Conservation (phyloP, 805 yeast genomes). For the Spathaspora passalidarum region DNA sequence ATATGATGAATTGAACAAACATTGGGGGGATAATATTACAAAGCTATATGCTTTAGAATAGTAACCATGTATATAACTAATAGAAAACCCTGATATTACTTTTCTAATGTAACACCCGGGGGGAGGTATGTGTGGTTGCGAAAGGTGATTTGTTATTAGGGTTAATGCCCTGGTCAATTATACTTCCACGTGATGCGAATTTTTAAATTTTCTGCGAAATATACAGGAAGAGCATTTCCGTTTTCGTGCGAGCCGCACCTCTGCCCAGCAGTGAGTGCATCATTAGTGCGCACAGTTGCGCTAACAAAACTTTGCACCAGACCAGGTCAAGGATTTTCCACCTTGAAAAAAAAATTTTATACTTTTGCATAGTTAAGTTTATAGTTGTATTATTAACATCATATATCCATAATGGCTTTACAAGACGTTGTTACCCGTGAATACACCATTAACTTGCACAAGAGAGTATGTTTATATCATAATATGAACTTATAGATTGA, state of each 20-base stretch:
- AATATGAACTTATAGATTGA: neutral
- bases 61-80: neutral
- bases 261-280: neutral
- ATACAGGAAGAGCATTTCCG: too few relatives aligned
- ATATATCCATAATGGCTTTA: slow-evolving; percentile 62
- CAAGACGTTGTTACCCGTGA: slow-evolving; percentile 99
- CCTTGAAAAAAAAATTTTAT: neutral
- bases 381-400: neutral
- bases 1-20: slow-evolving; percentile 12
- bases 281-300: neutral
- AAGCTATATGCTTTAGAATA: slow-evolving; percentile 36
- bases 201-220: neutral
- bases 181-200: neutral
- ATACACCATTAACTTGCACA: slow-evolving; percentile 99
- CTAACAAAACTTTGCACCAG: neutral
- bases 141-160: neutral
- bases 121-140: too few relatives aligned
- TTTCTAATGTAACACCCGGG: too few relatives aligned
- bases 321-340: neutral
- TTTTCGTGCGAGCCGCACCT: neutral
- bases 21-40: slow-evolving; percentile 27
- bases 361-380: neutral
- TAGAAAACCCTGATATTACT: neutral
- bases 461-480: slow-evolving; percentile 97
- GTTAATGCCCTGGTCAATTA: neutral